Percentiles rank a stretch among this genome's conserved stretches.
Conservation (phyloP, 139 green algal genomes). For the Chlorella sp. region DNA sequence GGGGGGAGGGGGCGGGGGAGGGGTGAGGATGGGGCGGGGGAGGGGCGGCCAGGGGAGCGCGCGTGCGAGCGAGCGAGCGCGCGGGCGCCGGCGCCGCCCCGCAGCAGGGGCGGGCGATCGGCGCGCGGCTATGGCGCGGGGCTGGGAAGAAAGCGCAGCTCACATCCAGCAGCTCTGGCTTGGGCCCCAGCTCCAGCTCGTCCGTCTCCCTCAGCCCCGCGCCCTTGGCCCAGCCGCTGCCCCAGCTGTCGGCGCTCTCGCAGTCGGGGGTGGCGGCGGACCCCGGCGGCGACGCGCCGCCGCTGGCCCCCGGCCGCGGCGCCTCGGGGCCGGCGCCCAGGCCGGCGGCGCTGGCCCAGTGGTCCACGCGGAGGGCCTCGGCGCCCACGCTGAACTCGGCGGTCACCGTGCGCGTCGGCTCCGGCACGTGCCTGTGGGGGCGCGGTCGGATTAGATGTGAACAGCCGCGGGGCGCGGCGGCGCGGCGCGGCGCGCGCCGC, state of each 20-base stretch:
- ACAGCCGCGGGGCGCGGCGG: too few species aligned
- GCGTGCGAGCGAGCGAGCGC: too few species aligned
- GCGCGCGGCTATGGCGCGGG: too few species aligned
- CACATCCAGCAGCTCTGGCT: constrained; percentile 3
- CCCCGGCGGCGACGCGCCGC: background rate
- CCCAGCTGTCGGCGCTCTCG: too few species aligned
- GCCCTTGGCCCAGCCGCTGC: too few species aligned
- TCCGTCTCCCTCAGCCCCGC: too few species aligned
- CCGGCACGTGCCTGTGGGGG: background rate
- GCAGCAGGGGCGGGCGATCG: too few species aligned
- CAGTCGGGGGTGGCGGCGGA: too few species aligned
- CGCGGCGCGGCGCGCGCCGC: too few species aligned
- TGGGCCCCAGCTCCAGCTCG: background rate
- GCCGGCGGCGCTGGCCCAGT: background rate
- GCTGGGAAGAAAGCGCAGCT: background rate
- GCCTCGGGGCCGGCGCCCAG: background rate
- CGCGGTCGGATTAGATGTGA: too few species aligned
- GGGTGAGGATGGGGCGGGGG: background rate
- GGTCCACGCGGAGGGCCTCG: background rate
- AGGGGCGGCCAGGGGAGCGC: background rate
- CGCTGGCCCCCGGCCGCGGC: background rate
- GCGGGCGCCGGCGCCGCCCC: too few species aligned
- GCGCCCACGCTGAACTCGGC: constrained; percentile 5
- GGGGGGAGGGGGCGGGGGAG: background rate
- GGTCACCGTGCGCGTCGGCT: constrained; percentile 10